These are phyloP conservation scores for Fraxinus dipetala DNA, from an alignment of 305 asterid genomes.

Conservation along the genomic window DNA sequence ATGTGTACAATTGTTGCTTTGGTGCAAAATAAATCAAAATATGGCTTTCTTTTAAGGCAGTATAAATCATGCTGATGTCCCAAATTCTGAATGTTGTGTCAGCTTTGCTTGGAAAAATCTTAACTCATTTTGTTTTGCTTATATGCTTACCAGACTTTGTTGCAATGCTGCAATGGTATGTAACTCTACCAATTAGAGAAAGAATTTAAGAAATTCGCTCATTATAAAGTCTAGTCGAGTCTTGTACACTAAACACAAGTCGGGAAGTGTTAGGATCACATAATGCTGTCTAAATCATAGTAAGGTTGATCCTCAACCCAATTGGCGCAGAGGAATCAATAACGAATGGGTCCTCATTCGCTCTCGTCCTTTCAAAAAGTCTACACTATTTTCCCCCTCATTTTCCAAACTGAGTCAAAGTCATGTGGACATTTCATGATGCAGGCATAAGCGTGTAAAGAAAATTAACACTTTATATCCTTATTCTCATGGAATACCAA, in stretches of 20 bases:
- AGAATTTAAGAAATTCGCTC: neutral
- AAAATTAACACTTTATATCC: too few relatives aligned
- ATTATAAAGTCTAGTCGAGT: neutral
- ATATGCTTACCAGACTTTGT: neutral
- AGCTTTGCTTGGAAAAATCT: neutral
- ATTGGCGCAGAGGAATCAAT: neutral
- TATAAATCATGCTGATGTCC: neutral
- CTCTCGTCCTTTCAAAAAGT: neutral
- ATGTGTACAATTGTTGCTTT: constrained; percentile 3
- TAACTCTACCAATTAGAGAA: too few relatives aligned
- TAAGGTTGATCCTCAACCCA: neutral
- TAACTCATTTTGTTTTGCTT: neutral
- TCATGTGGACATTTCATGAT: neutral
- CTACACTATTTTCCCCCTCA: neutral
- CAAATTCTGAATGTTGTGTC: neutral
- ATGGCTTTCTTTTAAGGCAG: neutral
- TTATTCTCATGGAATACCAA: too few relatives aligned
- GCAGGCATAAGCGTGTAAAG: too few relatives aligned
- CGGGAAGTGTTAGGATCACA: neutral
- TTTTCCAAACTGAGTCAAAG: neutral
- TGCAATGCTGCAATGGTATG: neutral
- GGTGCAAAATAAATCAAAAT: neutral
- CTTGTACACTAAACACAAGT: neutral
- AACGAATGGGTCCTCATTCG: neutral
- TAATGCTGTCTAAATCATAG: too few relatives aligned